Evolutionary conservation across 768 basidiomycete species (phyloP).

Genomic region (Rubroboletus pulcherrimus): DNA sequence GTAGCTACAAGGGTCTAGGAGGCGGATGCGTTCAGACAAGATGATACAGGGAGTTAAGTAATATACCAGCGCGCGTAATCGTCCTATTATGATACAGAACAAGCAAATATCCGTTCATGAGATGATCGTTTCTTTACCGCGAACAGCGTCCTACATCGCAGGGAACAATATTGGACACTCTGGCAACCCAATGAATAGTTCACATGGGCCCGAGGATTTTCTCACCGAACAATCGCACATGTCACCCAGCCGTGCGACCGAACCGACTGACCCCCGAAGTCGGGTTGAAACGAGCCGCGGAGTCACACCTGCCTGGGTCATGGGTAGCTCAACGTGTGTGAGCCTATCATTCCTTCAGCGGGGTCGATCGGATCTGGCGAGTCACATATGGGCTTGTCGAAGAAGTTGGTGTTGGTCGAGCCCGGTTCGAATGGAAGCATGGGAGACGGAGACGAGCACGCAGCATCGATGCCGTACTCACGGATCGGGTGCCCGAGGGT

Average conservation of each 20-base stretch:
- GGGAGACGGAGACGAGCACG: background rate
- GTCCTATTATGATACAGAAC: constrained; percentile 7
- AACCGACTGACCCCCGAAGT: background rate
- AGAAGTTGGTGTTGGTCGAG: background rate
- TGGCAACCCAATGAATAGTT: background rate
- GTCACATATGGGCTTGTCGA: constrained; percentile 19
- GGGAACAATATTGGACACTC: background rate
- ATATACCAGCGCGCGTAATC: background rate
- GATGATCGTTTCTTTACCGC: background rate
- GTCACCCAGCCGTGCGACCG: background rate
- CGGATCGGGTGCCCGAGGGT: background rate
- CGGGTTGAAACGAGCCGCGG: background rate
- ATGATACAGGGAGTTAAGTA: constrained; percentile 3
- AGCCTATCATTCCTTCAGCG: background rate
- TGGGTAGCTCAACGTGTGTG: background rate
- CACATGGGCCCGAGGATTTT: background rate
- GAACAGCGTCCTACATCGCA: constrained; percentile 1
- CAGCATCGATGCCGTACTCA: background rate
- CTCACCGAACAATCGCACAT: background rate
- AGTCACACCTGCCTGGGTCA: background rate
- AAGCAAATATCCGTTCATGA: background rate
- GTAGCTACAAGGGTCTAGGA: constrained; percentile 5
- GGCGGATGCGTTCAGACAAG: no score
- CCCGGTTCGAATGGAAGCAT: background rate
- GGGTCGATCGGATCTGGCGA: constrained; percentile 18